A percentile compares a stretch with the other conserved stretches of the same genome.
phyloP scores from a whole-genome alignment of 306 rosid species.

The Inga laurina region DNA sequence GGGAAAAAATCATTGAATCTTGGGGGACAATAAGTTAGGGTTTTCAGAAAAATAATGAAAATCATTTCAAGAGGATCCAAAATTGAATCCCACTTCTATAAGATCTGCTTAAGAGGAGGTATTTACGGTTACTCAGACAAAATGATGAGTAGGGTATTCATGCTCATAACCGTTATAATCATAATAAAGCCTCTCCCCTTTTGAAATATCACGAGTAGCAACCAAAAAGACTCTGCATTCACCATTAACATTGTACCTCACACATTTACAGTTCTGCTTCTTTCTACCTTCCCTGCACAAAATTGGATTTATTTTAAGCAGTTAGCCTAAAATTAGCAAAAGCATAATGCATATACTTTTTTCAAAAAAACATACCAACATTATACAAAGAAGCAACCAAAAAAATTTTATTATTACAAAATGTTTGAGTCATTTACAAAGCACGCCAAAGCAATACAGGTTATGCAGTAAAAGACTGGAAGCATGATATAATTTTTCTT shows the following conservation, averaged over 20 bases:
- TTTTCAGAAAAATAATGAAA: slow-evolving; percentile 38
- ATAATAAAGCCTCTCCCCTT: slow-evolving; percentile 88
- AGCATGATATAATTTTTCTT: slow-evolving; percentile 16
- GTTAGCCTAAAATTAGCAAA: slow-evolving; percentile 25
- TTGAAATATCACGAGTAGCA: slow-evolving; percentile 78
- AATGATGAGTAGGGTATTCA: slow-evolving; percentile 77
- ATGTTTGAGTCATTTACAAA: slow-evolving; percentile 20
- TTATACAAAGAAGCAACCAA: neutral
- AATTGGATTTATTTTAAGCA: slow-evolving; percentile 39
- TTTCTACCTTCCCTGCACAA: slow-evolving; percentile 83
- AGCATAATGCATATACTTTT: neutral
- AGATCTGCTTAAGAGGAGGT: slow-evolving; percentile 29
- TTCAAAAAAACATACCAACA: slow-evolving; percentile 1
- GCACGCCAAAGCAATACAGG: slow-evolving; percentile 27
- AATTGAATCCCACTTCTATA: slow-evolving; percentile 39
- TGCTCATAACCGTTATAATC: slow-evolving; percentile 87
- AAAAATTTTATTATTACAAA: neutral
- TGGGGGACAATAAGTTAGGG: slow-evolving; percentile 33
- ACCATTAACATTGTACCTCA: slow-evolving; percentile 73
- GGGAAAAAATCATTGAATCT: slow-evolving; percentile 36
- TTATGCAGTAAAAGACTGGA: slow-evolving; percentile 10
- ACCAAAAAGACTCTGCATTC: slow-evolving; percentile 83
- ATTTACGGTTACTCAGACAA: slow-evolving; percentile 58
- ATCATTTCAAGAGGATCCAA: slow-evolving; percentile 40
- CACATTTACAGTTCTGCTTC: slow-evolving; percentile 88